phyloP scores from a whole-genome alignment of 208 protist species.

The Tetramitus jugosus region DNA sequence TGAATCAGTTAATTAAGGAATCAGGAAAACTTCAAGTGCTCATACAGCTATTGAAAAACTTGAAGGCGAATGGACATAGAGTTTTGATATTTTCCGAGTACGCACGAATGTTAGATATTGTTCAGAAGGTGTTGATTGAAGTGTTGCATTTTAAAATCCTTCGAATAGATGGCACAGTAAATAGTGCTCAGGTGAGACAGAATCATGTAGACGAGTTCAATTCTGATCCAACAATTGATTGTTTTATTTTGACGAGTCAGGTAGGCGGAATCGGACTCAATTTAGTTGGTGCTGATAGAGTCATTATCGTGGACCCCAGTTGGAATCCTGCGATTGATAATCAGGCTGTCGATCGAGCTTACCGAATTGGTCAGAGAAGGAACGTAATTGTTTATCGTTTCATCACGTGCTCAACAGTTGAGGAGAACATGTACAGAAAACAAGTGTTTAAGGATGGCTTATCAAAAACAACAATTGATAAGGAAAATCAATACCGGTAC shows the following conservation, averaged over 20 bases:
- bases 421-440: constrained; percentile 96
- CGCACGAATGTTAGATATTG: constrained; percentile 7
- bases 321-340: constrained; percentile 92
- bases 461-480: not conserved
- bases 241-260: constrained; percentile 90
- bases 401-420: constrained; percentile 85
- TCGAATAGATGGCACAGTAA: constrained; percentile 8
- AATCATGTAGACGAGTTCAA: constrained; percentile 72
- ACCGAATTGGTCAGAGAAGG: constrained; percentile 92
- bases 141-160: not conserved
- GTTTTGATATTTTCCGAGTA: constrained; percentile 12
- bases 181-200: constrained; percentile 17
- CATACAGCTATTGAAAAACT: not conserved
- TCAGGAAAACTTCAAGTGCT: not conserved
- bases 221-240: constrained; percentile 37
- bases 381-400: constrained; percentile 89
- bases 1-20: not conserved
- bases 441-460: constrained; percentile 79
- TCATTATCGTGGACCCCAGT: constrained; percentile 90
- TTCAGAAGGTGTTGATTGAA: not conserved
- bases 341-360: constrained; percentile 87
- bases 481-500: constrained; percentile 9
- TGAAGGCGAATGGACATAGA: not conserved
- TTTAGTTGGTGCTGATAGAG: constrained; percentile 79
- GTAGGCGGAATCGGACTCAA: constrained; percentile 95